Base-by-base conservation (phyloP, 2,329 filamentous ascomycete species). In the Colletotrichum sp. region DNA sequence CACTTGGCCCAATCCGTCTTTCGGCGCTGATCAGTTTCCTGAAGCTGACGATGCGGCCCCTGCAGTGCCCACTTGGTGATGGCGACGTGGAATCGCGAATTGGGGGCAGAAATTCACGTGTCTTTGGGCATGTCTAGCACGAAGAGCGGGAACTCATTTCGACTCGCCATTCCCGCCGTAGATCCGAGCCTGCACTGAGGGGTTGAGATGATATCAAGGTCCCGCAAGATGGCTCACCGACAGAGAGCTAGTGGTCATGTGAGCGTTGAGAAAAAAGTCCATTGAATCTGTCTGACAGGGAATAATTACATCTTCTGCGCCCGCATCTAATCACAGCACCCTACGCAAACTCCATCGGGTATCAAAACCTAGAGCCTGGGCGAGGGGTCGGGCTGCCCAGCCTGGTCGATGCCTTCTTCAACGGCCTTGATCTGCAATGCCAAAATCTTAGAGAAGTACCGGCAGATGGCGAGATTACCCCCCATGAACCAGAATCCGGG, bases 401-500 rank as follows among this genome's bases (percentile, higher is more conserved):
- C 16, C 59, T 75, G 67, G 26, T 77, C 72, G 10, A 78, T 68
- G 7, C 68, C 67, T 32, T 75, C 77, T n/a, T 78, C 77, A 10
- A 69, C 26, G 24, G 75, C 77, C 60, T 78, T 78, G 75, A 78
- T 78, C 75, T 78, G 79, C 79, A 85, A 65, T 24, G 83, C 83
- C 36, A 85, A 72, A n/a, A 81, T 60, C 73, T 81, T 84, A 5
- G 84, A 85, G 67, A 81, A 80, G 76, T 82, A 85, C 8, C 84
- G 80, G 39, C 82, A 83, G 67, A 81, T 78, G 9, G 82, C 82
- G 52, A 86, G 80, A 75, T 79, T 83, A 3, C 84, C 84, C 59
- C 83, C 84, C 80, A 85, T 82, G 69, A 85, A 80, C 84, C 84
- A 86, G 34, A 86, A 78, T 34, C 82, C 82, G 5, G 80, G 80